Percentiles rank a stretch among this genome's conserved stretches.
These are phyloP conservation scores for Brassica hybrid DNA, from an alignment of 441 rosid species.

Conservation along the genomic window DNA sequence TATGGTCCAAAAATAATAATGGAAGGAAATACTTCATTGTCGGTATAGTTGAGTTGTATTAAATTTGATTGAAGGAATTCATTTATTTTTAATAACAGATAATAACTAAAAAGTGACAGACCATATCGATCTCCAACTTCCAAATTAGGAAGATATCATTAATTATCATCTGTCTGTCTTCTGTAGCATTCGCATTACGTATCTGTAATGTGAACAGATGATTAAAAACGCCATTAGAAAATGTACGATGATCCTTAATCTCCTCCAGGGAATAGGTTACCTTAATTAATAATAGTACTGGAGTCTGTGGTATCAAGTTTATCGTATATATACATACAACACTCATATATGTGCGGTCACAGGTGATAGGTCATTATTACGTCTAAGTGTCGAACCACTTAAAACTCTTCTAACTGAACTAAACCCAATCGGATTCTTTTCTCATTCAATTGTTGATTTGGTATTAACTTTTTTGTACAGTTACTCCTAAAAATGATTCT, in stretches of 20 bases:
- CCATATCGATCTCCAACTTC: constrained; percentile 18
- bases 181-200: constrained; percentile 28
- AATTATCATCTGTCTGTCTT: constrained; percentile 12
- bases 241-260: constrained; percentile 5
- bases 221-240: not conserved
- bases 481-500: too few relatives aligned
- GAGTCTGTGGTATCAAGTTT: constrained; percentile 1
- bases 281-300: not conserved
- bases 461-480: not conserved
- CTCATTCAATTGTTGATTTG: not conserved
- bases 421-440: not conserved
- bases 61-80: constrained; percentile 28
- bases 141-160: constrained; percentile 16
- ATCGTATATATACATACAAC: not conserved
- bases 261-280: not conserved
- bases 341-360: not conserved
- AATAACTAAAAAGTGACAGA: constrained; percentile 4
- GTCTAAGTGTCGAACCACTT: not conserved
- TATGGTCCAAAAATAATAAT: constrained; percentile 42
- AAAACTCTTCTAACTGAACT: not conserved
- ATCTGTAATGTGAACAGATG: not conserved
- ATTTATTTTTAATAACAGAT: not conserved
- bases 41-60: constrained; percentile 41
- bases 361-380: not conserved
- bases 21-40: constrained; percentile 30